Evolutionary conservation across 441 rosid genomes (phyloP), one percentile per base, ranked within the genome.

Genomic region (Melastoma candidum): DNA sequence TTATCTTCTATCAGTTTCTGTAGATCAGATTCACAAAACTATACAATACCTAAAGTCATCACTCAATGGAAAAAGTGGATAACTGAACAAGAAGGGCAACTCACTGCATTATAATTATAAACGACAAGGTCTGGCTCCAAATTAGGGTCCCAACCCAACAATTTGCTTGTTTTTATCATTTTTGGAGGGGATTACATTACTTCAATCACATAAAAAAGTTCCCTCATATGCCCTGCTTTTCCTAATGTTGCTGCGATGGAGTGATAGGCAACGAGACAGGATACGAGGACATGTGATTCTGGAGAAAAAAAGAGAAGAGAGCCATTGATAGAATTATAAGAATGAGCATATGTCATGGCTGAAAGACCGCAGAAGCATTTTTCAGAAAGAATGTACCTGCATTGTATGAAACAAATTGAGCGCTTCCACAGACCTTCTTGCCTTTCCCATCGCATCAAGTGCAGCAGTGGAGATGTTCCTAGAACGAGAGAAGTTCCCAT

Each of bases 371-470:
- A 55, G n/a, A 12, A 7, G 24, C 32, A 4, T 27, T 51, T 12
- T 3, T 12, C 12, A 51, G 13, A 41, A 51, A 32, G 55, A 25
- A 51, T 11, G 2, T 17, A 17, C 98, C 92, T 72, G 95, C 98
- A 93, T 93, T 14, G 76, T 71, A 12, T 56, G 79, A 67, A 93
- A 93, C 64, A 93, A 49, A 71, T 88, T 88, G 51, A 93, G 87
- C 52, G 97, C 98, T 77, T 88, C 98, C 52, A 84, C 92, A 58
- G 97, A 95, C 72, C 95, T 81, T 55, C 81, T 77, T 74, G 90
- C 87, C 77, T 88, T 93, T 32, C 89, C 86, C 51, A 93, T 87
- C 54, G 69, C 97, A 71, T 73, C 61, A 63, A 93, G 83, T 36
- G 97, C 93, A 66, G 97, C 81, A 61, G 97, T 85, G 54, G 81